Evolutionary conservation across 2,329 filamentous ascomycete genomes (phyloP).

Genomic region (Fusarium annulatum): DNA sequence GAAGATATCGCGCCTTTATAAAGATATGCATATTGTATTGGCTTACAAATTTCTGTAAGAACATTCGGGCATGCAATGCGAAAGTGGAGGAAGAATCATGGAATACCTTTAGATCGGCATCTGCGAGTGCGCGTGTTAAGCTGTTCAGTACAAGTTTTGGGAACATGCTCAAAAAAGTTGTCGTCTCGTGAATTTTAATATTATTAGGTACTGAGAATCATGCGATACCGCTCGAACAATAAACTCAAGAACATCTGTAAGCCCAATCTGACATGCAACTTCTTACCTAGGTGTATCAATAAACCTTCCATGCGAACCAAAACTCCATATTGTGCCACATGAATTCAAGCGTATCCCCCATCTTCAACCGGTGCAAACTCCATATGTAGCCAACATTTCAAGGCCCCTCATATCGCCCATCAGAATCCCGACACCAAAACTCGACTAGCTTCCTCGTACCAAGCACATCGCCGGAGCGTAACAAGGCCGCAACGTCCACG

Average conservation of each 20-base stretch:
- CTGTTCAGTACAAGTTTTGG: not conserved
- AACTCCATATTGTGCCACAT: slow-evolving; percentile 28
- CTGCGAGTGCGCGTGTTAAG: not conserved
- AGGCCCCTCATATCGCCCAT: slow-evolving; percentile 51
- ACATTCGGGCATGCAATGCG: slow-evolving; percentile 1
- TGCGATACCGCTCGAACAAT: slow-evolving; percentile 21
- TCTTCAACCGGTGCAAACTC: not conserved
- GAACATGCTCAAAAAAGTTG: not conserved
- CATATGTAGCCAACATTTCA: slow-evolving; percentile 26
- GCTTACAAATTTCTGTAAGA: slow-evolving; percentile 9
- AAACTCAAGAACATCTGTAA: slow-evolving; percentile 5
- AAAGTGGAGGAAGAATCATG: not conserved
- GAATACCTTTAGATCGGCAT: slow-evolving; percentile 11
- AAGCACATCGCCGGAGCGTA: slow-evolving; percentile 74
- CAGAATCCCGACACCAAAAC: slow-evolving; percentile 68
- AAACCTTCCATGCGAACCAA: slow-evolving; percentile 4
- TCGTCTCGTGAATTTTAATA: not conserved
- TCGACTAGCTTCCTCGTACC: slow-evolving; percentile 77
- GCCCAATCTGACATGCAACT: slow-evolving; percentile 13
- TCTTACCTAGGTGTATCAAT: not conserved
- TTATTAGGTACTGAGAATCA: not conserved
- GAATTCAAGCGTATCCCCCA: not conserved
- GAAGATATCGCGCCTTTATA: not conserved
- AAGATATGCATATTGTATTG: slow-evolving; percentile 8
- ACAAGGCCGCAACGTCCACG: slow-evolving; percentile 78